Conservation (phyloP, 495 filamentous ascomycete genomes). For the Neurospora sp. region DNA sequence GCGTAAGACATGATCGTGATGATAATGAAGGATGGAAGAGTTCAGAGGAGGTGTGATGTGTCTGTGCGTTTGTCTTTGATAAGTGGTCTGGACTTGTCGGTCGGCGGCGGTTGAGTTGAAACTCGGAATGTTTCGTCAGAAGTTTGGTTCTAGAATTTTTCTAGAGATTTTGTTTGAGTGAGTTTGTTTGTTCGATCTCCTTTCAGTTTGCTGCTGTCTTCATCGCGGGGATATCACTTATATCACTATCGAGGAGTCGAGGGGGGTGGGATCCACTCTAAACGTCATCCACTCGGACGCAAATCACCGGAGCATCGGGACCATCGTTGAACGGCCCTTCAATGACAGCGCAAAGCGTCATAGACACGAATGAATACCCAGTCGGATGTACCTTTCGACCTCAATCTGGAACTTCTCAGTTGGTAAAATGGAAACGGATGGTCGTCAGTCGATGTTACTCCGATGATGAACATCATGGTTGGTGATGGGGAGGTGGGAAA, state of each 20-base stretch:
- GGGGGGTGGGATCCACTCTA: neutral
- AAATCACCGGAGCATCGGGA: neutral
- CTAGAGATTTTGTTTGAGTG: neutral
- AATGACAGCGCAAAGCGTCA: neutral
- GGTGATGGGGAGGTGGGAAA: neutral
- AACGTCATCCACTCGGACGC: neutral
- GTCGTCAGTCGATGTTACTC: neutral
- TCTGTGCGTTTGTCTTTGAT: neutral
- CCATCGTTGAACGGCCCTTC: neutral
- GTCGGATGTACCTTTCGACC: neutral
- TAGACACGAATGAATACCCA: neutral
- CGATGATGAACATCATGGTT: neutral
- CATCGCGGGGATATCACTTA: neutral
- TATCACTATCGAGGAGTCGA: neutral
- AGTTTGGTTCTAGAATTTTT: neutral
- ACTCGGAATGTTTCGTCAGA: neutral
- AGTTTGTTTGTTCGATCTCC: neutral
- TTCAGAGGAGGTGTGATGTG: neutral
- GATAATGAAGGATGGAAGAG: neutral
- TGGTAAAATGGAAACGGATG: neutral
- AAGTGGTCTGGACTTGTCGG: neutral
- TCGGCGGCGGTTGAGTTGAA: neutral
- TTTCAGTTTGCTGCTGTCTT: neutral
- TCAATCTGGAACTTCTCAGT: neutral
- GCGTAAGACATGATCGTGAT: slow-evolving; percentile 6